Evolutionary conservation across 2,329 filamentous ascomycete genomes (phyloP).

Genomic region (Trichoderma asperellum): DNA sequence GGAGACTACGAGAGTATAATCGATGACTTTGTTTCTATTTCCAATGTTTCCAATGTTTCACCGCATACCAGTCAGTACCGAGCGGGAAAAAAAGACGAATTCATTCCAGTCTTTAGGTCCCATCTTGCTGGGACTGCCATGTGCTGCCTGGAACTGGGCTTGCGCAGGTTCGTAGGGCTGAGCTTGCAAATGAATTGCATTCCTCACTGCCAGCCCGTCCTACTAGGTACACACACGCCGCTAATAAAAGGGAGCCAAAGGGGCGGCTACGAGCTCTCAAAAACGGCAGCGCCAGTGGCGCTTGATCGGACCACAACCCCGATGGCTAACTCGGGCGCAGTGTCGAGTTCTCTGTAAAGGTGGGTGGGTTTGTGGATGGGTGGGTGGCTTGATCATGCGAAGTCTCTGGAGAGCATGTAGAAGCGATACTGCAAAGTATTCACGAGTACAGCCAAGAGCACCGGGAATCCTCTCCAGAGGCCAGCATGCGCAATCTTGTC

Average conservation of each 20-base stretch:
- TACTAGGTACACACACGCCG: conserved; percentile 5
- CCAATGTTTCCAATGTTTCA: not conserved
- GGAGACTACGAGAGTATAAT: not conserved
- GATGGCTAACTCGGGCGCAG: conserved; percentile 6
- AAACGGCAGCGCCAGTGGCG: conserved; percentile 27
- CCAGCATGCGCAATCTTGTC: not conserved
- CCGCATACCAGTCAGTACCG: not conserved
- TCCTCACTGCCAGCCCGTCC: not conserved
- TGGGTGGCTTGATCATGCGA: not conserved
- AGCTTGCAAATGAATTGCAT: conserved; percentile 2
- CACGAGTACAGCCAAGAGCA: not conserved
- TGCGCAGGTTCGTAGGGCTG: conserved; percentile 25
- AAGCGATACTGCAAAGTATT: not conserved
- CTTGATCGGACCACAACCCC: conserved; percentile 17
- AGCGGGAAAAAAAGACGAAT: not conserved
- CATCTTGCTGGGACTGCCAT: conserved; percentile 11
- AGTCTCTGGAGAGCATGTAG: not conserved
- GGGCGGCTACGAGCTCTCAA: not conserved
- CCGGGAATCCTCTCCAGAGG: not conserved
- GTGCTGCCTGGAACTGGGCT: not conserved
- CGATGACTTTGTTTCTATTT: not conserved
- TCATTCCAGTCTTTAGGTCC: conserved; percentile 1
- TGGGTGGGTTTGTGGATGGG: not conserved
- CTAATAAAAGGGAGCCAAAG: conserved; percentile 10
- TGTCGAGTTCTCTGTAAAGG: not conserved